These are phyloP conservation scores for Hymenoscyphus occultus DNA, from an alignment of 2,329 filamentous ascomycete genomes.

Conservation along the genomic window DNA sequence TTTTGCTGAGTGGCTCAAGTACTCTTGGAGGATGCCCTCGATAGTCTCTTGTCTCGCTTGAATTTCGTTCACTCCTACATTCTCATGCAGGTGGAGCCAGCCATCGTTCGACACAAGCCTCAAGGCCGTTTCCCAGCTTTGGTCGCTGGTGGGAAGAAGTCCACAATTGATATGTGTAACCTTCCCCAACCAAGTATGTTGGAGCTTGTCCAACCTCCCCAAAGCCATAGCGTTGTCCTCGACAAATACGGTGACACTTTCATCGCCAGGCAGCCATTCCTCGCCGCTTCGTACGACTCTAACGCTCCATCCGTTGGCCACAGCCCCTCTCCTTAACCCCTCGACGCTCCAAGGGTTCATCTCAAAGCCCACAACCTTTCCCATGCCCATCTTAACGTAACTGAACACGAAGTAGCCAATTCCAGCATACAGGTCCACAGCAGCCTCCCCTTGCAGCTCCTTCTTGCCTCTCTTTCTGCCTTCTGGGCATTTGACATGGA, in stretches of 20 bases:
- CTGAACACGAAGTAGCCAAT: conserved; percentile 94
- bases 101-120: conserved; percentile 43
- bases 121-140: conserved; percentile 52
- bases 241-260: conserved; percentile 63
- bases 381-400: conserved; percentile 69
- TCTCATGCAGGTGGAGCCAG: conserved; percentile 67
- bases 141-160: conserved; percentile 56
- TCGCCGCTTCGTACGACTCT: conserved; percentile 46
- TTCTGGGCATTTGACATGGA: conserved; percentile 36
- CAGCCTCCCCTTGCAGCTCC: conserved; percentile 29
- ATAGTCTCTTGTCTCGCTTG: conserved; percentile 35
- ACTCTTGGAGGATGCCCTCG: conserved; percentile 19
- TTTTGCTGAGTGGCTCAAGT: conserved; percentile 17
- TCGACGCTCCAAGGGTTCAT: conserved; percentile 87
- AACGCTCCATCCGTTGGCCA: conserved; percentile 64
- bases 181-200: conserved; percentile 36
- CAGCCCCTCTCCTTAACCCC: conserved; percentile 72
- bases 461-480: conserved; percentile 13
- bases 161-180: conserved; percentile 61
- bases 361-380: conserved; percentile 79
- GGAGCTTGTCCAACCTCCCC: conserved; percentile 21
- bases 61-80: conserved; percentile 56
- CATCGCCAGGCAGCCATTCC: conserved; percentile 42
- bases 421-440: conserved; percentile 84
- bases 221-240: conserved; percentile 60